Evolutionary conservation across 768 basidiomycete species (phyloP), one percentile per base, ranked within the genome.

Genomic region (Austroboletus festivus): DNA sequence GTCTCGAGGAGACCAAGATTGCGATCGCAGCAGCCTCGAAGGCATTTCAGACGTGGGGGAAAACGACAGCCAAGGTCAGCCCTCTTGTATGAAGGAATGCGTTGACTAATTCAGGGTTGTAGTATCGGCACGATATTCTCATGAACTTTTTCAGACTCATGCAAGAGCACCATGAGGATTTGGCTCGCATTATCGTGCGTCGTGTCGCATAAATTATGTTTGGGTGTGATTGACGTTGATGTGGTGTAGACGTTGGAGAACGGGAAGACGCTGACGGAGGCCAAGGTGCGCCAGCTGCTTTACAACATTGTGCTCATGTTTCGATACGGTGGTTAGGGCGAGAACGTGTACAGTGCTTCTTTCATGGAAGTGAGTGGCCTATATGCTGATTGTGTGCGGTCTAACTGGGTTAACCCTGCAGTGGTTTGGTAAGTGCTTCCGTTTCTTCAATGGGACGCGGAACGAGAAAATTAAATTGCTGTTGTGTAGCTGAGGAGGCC

Each of bases 201-300:
- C 19, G 28, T 21, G 7, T 44, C 15, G 33, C 20, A 34, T 42
- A 19, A 34, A n/a, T n/a, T n/a, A n/a, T n/a, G n/a, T n/a, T 30
- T 22, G 28, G 42, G 16, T 38, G 26, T 44, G 28, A 23, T 53
- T 39, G 38, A 51, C 22, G 31, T 35, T 57, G 28, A 59, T 51
- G 3, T 39, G 43, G 38, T 41, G 33, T 65, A 92, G 90, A 94
- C 92, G 6, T 70, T 93, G 51, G 96, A 99, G 73, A 99, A 99
- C 61, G 96, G 96, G 30, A 99, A 98, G 71, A 78, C 93, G 8
- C 71, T 96, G 38, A 71, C 74, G 0, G 93, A 97, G 56, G 89
- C 81, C 30, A 87, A 89, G 79, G 89, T 87, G 52, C 2, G 44
- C 35, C 23, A 13, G 41, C 40, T 46, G 23, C 7, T 19, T 12